Evolutionary conservation across 257 asterid genomes (phyloP).

Genomic region (Leptodermis oblonga): DNA sequence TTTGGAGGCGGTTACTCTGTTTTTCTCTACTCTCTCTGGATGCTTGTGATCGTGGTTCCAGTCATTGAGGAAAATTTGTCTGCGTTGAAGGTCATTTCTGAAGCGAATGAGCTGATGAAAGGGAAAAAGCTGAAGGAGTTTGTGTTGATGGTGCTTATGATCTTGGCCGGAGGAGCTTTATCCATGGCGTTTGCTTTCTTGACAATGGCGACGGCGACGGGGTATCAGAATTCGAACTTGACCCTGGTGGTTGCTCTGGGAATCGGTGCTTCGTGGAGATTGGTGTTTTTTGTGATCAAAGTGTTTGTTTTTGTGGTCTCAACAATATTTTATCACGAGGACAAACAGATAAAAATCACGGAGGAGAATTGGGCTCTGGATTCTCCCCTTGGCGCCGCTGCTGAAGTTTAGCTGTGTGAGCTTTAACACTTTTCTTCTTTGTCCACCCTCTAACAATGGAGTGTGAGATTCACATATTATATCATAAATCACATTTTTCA

Average conservation of each 20-base stretch:
- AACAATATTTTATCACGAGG: no score
- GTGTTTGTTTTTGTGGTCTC: no score
- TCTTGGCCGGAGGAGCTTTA: neutral
- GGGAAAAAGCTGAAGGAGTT: slow-evolving; percentile 13
- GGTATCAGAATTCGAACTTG: neutral
- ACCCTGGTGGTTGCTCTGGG: neutral
- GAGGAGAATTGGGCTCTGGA: no score
- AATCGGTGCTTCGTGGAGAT: neutral
- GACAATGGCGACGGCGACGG: neutral
- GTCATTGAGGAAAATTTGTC: slow-evolving; percentile 12
- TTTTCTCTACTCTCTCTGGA: slow-evolving; percentile 10
- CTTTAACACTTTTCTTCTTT: no score
- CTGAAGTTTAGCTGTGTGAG: no score
- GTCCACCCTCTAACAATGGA: no score
- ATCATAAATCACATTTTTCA: no score
- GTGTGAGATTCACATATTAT: no score
- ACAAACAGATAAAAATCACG: no score
- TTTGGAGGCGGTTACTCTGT: neutral
- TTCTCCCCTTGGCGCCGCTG: no score
- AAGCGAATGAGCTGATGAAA: slow-evolving; percentile 19
- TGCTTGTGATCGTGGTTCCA: slow-evolving; percentile 11
- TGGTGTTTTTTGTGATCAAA: no score
- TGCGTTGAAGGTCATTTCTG: slow-evolving; percentile 9
- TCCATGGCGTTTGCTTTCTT: neutral
- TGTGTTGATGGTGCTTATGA: neutral